Evolutionary conservation across 2,329 filamentous ascomycete genomes (phyloP), one percentile per base, ranked within the genome.

Genomic region (Fusarium drepaniforme): DNA sequence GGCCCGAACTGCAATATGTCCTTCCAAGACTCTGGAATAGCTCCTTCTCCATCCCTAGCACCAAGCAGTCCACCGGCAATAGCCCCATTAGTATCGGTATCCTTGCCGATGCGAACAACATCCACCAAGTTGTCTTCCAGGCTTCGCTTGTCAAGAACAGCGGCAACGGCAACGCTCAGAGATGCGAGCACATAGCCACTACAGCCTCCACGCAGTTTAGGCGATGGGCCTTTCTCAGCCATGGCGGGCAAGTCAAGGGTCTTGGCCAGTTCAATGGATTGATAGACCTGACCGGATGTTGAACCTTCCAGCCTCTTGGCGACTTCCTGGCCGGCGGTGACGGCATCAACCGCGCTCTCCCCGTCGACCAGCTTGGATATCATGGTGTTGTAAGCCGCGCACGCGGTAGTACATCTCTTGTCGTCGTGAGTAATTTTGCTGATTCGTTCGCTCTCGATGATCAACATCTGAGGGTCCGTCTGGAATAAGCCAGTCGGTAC

Each of bases 11-110:
- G 85, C 69, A 86, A 70, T 71, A 77, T 80, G 11, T 78, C 71
- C 62, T 79, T 77, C 86, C 86, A 88, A 16, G 77, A 40, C n/a
- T 58, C 25, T 1, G 86, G 86, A n/a, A 88, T 83, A 7, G 79
- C 83, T 3, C 81, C 78, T 4, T 82, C 77, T 4, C 86, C 86
- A 58, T 87, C 85, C 30, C 85, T 78, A 2, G 85, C 86, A 0
- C 86, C 86, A 3, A 88, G 67, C 4, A 88, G 71, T 0, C 86
- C 86, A 1, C 86, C 86, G 0, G 86, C 85, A 49, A 88, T 83
- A 0, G 86, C 86, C 0, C 74, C 85, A 64, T 88, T 88, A 0
- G 86, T 87, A 69, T 88, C 86, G 1, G 85, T 85, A 66, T 88
- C 86, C 18, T 74, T 76, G 2, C 86, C 86, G 37, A 88, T 78